phyloP scores from a whole-genome alignment of 176 grass and related monocot species.

The Typha latifolia region DNA sequence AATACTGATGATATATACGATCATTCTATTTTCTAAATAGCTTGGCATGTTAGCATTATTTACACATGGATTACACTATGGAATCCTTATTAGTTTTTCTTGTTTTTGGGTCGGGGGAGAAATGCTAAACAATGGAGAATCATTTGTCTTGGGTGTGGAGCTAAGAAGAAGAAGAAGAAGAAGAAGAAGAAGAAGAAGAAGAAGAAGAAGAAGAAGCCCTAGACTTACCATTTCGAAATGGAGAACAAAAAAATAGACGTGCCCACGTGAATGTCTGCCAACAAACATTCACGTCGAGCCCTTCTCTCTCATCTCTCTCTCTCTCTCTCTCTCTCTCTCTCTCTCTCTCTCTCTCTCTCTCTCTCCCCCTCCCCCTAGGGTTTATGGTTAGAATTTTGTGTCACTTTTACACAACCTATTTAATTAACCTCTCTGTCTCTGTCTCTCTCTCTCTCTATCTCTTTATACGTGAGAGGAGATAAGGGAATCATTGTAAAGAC shows the following conservation, averaged over 20 bases:
- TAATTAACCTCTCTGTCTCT: slow-evolving; percentile 5
- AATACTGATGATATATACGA: too few species aligned
- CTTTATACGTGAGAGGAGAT: slow-evolving; percentile 31
- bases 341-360: slow-evolving; percentile 34
- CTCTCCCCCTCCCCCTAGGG: too few species aligned
- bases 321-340: slow-evolving; percentile 11
- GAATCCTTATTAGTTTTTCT: too few species aligned
- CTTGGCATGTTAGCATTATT: too few species aligned
- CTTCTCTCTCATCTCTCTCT: slow-evolving; percentile 24
- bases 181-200: not conserved
- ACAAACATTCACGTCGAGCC: slow-evolving; percentile 98
- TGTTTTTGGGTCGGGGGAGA: too few species aligned
- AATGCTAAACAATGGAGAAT: too few species aligned
- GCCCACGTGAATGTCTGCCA: slow-evolving; percentile 97
- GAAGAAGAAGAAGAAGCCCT: not conserved
- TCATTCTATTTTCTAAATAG: too few species aligned
- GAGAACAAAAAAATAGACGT: slow-evolving; percentile 27
- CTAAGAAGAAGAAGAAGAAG: not conserved
- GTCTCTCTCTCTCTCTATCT: slow-evolving; percentile 37
- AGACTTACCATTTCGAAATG: slow-evolving; percentile 1
- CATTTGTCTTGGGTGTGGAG: too few species aligned
- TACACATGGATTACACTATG: too few species aligned
- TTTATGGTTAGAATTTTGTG: slow-evolving; percentile 15
- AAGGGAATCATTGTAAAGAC: slow-evolving; percentile 47
- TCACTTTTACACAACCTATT: slow-evolving; percentile 11